Evolutionary conservation across 1,139 yeast genomes (phyloP), one percentile per base, ranked within the genome.

Genomic region (Cylindricascospora bacillispora): DNA sequence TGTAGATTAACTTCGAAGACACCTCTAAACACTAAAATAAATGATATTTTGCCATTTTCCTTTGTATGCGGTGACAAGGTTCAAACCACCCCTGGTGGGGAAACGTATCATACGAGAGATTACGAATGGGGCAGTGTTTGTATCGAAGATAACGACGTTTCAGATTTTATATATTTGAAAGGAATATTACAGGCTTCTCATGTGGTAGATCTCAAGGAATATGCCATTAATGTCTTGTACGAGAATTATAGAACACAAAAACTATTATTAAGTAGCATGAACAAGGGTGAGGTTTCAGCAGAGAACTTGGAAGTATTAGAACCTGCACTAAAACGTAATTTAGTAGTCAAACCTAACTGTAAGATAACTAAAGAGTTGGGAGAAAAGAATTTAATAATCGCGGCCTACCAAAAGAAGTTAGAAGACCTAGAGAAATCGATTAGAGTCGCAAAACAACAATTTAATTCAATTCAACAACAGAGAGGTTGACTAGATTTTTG

Each of bases 151-250:
- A 65, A 73, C 3, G 65, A 60, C 13, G 60, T 62, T 37, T 73
- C 76, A 38, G 85, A 77, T 50, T 77, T 77, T 45, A 64, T 77
- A 9, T 62, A 68, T 32, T 63, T 78, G 51, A 75, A 74, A 52
- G 72, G 76, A 35, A 75, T 76, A 5, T 55, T 78, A 37, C 62
- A 78, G 40, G 81, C 81, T 25, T 77, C 86, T n/a, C 86, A 78
- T 53, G 62, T 78, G 47, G 79, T 77, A 51, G 86, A 78, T 41
- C 67, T 78, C 44, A 77, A 76, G 52, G 83, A 76, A 41, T 57
- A 68, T 29, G 77, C 86, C 5, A 82, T 75, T 45, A 71, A 71
- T 35, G 59, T 65, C 34, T 63, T 77, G 37, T 78, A 78, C 54
- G 86, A 78, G 52, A 65, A 67, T 43, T 78, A 74, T 52, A 70